Percentiles rank a stretch among this genome's conserved stretches.
These are phyloP conservation scores for Mycena galopus DNA, from an alignment of 768 basidiomycete genomes.

Conservation along the genomic window DNA sequence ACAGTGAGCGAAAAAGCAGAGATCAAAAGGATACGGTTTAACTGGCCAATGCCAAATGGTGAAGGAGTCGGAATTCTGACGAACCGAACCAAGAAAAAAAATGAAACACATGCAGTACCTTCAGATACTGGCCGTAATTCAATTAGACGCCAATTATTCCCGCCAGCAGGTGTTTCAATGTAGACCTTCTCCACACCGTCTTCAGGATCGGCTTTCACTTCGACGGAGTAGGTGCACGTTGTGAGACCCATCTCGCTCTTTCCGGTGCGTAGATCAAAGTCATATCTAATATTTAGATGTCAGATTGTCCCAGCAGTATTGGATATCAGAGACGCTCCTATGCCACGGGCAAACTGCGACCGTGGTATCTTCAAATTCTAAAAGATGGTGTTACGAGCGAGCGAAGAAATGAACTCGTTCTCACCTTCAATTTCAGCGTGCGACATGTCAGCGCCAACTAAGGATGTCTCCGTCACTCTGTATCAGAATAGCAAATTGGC, in stretches of 20 bases:
- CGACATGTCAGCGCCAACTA: slow-evolving; percentile 84
- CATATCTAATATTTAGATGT: too few relatives aligned
- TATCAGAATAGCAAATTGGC: too few relatives aligned
- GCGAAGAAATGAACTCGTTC: background rate
- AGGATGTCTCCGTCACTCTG: too few relatives aligned
- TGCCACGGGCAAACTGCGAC: slow-evolving; percentile 48
- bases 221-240: slow-evolving; percentile 63
- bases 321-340: too few relatives aligned
- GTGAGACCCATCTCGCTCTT: slow-evolving; percentile 68
- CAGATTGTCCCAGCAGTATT: too few relatives aligned
- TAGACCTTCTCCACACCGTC: slow-evolving; percentile 64
- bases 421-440: slow-evolving; percentile 80
- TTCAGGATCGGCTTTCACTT: slow-evolving; percentile 56
- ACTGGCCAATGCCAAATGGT: too few relatives aligned
- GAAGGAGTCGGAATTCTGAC: too few relatives aligned
- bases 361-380: slow-evolving; percentile 65
- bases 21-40: too few relatives aligned
- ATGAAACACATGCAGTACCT: slow-evolving; percentile 52
- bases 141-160: slow-evolving; percentile 71
- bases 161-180: slow-evolving; percentile 69
- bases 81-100: too few relatives aligned
- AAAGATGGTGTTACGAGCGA: background rate
- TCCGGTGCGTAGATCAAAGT: slow-evolving; percentile 69
- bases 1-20: background rate
- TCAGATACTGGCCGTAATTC: slow-evolving; percentile 81